phyloP scores from a whole-genome alignment of 208 protist genomes.

The Wallacemonas sp. region DNA sequence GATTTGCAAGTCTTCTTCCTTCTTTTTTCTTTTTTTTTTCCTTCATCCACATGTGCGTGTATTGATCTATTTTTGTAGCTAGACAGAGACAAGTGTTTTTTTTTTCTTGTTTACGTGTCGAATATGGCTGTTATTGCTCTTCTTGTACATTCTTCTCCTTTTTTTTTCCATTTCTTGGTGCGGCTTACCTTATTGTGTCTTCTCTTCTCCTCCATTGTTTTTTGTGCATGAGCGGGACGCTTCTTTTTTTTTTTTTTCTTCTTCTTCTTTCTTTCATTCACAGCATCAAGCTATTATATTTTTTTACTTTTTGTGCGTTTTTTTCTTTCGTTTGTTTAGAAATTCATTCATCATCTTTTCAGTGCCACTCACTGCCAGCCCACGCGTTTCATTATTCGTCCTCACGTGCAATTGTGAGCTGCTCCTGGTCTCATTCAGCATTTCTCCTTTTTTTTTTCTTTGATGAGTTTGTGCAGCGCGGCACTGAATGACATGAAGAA shows the following conservation, averaged over 20 bases:
- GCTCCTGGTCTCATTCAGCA: conserved; percentile 12
- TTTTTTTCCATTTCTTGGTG: neutral
- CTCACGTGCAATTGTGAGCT: too few species aligned
- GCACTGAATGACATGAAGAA: too few species aligned
- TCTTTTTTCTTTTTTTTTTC: conserved; percentile 5
- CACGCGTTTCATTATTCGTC: too few species aligned
- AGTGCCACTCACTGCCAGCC: too few species aligned
- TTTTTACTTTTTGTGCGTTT: neutral
- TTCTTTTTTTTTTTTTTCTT: conserved; percentile 11
- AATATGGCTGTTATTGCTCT: neutral
- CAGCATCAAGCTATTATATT: neutral
- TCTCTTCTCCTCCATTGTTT: neutral
- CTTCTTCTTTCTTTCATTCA: conserved; percentile 12
- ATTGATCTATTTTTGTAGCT: too few species aligned
- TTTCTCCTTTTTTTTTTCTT: conserved; percentile 19
- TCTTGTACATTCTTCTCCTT: neutral
- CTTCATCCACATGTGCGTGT: too few species aligned
- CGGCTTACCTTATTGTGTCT: conserved; percentile 1
- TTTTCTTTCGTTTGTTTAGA: too few species aligned
- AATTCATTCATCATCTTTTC: too few species aligned
- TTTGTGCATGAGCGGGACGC: neutral
- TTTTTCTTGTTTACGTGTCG: too few species aligned
- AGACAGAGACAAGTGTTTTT: too few species aligned
- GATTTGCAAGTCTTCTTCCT: neutral
- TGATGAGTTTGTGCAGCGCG: neutral